A percentile compares a stretch with the other conserved stretches of the same genome.
Evolutionary conservation across 192 early-diverging fungal species (phyloP).

Genomic region (Paraglomus occultum): DNA sequence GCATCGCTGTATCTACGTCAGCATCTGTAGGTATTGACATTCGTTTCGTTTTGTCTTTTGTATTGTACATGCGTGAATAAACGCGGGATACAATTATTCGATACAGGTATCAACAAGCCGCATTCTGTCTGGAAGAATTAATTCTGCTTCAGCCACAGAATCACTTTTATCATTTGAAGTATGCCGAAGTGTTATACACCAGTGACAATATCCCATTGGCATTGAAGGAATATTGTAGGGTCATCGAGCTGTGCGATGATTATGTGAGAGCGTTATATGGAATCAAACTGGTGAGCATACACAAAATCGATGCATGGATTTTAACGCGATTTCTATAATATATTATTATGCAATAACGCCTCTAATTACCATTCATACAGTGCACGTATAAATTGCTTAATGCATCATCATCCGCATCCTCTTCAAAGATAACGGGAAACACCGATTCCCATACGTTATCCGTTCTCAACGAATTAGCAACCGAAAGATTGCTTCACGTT

Average conservation of each 20-base stretch:
- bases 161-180: constrained; percentile 83
- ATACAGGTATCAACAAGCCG: constrained; percentile 74
- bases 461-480: constrained; percentile 19
- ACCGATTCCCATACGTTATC: too few species aligned
- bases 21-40: constrained; percentile 48
- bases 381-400: not conserved
- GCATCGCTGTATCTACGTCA: constrained; percentile 68
- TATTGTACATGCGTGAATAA: too few species aligned
- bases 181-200: constrained; percentile 85
- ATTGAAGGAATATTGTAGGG: constrained; percentile 86
- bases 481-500: constrained; percentile 8
- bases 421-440: constrained; percentile 5
- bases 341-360: not conserved
- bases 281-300: constrained; percentile 59
- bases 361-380: too few species aligned
- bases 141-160: constrained; percentile 83
- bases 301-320: not conserved
- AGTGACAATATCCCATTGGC: constrained; percentile 65
- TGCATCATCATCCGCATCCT: not conserved
- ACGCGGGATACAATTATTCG: too few species aligned
- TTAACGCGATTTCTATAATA: not conserved
- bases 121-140: constrained; percentile 90
- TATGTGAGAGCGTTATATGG: constrained; percentile 89
- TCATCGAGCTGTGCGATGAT: constrained; percentile 81
- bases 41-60: not conserved